Evolutionary conservation across 768 basidiomycete species (phyloP).

Genomic region (Chiua virens): DNA sequence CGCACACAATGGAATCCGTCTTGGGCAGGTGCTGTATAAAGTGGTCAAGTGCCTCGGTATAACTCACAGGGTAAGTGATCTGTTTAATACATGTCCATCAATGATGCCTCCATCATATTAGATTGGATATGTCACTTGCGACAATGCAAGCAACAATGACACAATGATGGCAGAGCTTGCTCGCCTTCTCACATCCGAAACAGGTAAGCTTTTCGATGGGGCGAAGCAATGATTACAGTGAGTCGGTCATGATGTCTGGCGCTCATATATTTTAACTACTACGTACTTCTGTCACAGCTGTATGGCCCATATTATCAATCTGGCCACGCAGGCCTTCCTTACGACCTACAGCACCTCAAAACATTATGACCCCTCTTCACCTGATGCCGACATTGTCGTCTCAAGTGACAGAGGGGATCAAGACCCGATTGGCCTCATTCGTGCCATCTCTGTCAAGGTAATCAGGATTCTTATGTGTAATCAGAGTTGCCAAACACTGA

Average conservation of each 20-base stretch:
- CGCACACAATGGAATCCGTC: too few species aligned
- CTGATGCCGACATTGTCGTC: background rate
- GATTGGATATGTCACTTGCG: slow-evolving; percentile 38
- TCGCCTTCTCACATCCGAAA: slow-evolving; percentile 11
- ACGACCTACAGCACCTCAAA: background rate
- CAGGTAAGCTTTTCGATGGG: background rate
- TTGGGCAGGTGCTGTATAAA: too few species aligned
- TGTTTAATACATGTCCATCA: too few species aligned
- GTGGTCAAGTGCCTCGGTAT: too few species aligned
- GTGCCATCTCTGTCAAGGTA: slow-evolving; percentile 6
- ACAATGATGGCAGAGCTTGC: slow-evolving; percentile 2
- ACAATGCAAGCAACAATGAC: slow-evolving; percentile 9
- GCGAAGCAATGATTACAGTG: background rate
- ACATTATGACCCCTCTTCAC: background rate
- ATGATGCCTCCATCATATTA: slow-evolving; percentile 8
- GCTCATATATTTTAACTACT: background rate
- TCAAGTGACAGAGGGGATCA: background rate
- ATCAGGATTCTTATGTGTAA: background rate
- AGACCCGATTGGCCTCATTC: slow-evolving; percentile 1
- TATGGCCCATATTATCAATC: slow-evolving; percentile 5
- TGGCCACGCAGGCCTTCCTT: background rate
- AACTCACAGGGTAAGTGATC: too few species aligned
- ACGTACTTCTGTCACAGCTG: background rate
- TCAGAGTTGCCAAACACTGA: background rate
- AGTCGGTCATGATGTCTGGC: background rate